Percentiles rank a stretch among this genome's conserved stretches.
phyloP scores from a whole-genome alignment of 148 eudicot genomes.

The Bassia scoparia region DNA sequence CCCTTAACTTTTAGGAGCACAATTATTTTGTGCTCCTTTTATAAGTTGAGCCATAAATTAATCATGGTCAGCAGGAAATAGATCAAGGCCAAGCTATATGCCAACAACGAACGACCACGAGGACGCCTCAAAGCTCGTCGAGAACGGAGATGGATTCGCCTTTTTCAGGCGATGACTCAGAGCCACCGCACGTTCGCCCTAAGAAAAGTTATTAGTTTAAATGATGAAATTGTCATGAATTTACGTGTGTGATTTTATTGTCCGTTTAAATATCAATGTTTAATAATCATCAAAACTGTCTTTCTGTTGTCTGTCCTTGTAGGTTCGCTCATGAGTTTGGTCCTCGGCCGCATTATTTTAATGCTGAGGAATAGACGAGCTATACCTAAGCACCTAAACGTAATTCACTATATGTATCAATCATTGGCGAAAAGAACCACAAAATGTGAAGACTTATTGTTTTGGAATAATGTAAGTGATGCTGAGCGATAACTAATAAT shows the following conservation, averaged over 20 bases:
- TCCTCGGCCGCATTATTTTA: background rate
- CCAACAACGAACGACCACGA: constrained; percentile 45
- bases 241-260: background rate
- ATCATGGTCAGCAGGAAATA: constrained; percentile 33
- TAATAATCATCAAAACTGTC: background rate
- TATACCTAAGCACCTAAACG: background rate
- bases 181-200: constrained; percentile 50
- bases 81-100: constrained; percentile 21
- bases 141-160: constrained; percentile 67
- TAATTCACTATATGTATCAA: too few relatives aligned
- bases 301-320: too few relatives aligned
- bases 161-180: constrained; percentile 41
- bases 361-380: background rate
- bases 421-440: background rate
- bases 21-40: background rate
- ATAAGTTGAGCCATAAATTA: background rate
- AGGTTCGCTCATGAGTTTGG: background rate
- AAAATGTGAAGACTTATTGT: background rate
- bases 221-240: background rate
- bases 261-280: background rate
- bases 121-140: constrained; percentile 67
- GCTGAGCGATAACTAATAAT: background rate
- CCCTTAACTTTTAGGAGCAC: background rate
- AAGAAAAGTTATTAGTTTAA: constrained; percentile 52
- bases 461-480: too few relatives aligned